phyloP scores from a whole-genome alignment of 495 filamentous ascomycete genomes.

The Penicillium bovifimosum region DNA sequence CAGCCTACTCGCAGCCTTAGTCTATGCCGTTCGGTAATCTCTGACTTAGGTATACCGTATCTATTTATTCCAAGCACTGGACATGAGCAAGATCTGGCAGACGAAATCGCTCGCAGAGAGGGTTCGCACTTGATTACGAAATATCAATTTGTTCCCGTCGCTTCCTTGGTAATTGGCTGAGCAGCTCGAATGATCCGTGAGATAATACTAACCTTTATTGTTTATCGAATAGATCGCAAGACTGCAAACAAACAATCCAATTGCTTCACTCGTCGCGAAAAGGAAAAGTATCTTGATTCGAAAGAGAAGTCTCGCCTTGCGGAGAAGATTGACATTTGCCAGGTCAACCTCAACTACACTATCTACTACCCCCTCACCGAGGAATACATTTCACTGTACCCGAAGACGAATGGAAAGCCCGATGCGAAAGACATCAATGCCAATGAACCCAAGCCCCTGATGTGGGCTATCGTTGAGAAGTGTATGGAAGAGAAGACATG shows the following conservation, averaged over 20 bases:
- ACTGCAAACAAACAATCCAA: conserved; percentile 71
- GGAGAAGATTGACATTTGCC: conserved; percentile 58
- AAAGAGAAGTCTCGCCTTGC: conserved; percentile 47
- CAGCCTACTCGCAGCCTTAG: too few relatives aligned
- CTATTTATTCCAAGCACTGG: too few relatives aligned
- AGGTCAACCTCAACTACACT: conserved; percentile 82
- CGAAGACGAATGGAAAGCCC: conserved; percentile 32
- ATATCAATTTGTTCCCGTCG: conserved; percentile 94
- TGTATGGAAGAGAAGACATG: conserved; percentile 60
- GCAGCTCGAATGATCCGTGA: not conserved
- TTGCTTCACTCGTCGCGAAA: conserved; percentile 44
- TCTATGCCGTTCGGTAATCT: too few relatives aligned
- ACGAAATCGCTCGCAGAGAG: conserved; percentile 55
- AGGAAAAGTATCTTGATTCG: conserved; percentile 43
- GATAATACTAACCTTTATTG: not conserved
- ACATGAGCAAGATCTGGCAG: conserved; percentile 65
- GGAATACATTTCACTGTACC: conserved; percentile 75
- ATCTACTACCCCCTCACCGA: conserved; percentile 74
- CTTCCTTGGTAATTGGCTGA: conserved; percentile 60
- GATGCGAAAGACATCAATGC: conserved; percentile 16
- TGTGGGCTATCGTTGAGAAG: conserved; percentile 67
- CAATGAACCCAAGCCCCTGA: conserved; percentile 40
- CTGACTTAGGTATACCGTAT: too few relatives aligned
- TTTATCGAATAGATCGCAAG: conserved; percentile 60
- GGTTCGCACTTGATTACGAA: conserved; percentile 71